Evolutionary conservation across 2,329 filamentous ascomycete genomes (phyloP), one percentile per base, ranked within the genome.

Genomic region (Neospermospora avenae): DNA sequence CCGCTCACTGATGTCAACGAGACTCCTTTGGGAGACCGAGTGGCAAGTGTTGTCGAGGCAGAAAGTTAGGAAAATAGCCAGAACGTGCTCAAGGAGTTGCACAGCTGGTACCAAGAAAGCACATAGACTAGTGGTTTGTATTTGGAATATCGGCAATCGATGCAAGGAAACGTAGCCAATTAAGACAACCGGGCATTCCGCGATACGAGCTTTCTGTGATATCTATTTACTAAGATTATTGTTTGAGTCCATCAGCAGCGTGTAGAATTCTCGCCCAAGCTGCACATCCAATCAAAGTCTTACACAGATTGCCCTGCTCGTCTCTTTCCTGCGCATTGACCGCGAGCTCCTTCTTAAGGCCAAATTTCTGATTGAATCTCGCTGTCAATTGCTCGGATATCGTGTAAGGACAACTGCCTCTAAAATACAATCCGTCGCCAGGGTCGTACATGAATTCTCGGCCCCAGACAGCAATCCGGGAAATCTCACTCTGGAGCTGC

Each of bases 261-360:
- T 25, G 31, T 0, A 66, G 25, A 20, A 66, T 66, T 14, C 65
- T 63, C 2, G 59, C 60, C 65, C 65, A 67, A 11, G 62, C 56
- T 10, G 64, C 65, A 55, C 59, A 61, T 2, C 64, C 65, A 18
- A 67, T 60, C 55, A 67, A 45, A 3, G 65, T 66, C 25, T 67
- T 67, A 35, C 65, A 67, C 24, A 66, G 51, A 16, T 63, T 61
- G 3, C 65, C 64, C 6, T 63, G 28, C 31, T 63, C 61, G 41
- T 67, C 62, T 35, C 64, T 57, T 44, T 67, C 65, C 13, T 66
- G 59, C 2, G 18, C 41, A 53, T 67, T 67, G 10, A 28, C 55
- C 11, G 60, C 39, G 10, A 62, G n/a, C 4, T 39, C 37, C 52
- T 59, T 66, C 2, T 54, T 16, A 16, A 61, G 2, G 0, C 46